Percentiles rank a stretch among this genome's conserved stretches.
These are phyloP conservation scores for Yamadazyma triangularis DNA, from an alignment of 1,139 yeast species.

Conservation along the genomic window DNA sequence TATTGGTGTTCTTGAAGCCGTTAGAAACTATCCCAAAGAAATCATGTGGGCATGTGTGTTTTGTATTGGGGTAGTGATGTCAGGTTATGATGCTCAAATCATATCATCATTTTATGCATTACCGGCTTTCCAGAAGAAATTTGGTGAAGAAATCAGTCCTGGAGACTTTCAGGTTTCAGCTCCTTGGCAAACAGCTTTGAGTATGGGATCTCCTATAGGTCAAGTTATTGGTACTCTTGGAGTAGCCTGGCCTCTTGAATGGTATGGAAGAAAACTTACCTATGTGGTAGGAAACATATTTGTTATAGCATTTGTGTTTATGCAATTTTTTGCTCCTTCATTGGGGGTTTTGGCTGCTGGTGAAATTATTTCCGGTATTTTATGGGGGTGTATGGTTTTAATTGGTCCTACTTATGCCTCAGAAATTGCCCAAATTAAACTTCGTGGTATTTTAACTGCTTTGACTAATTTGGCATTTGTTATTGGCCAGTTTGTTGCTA, in stretches of 20 bases:
- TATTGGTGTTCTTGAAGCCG: no score
- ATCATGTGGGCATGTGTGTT: no score
- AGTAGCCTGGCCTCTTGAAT: slow-evolving; percentile 3
- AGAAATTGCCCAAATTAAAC: slow-evolving; percentile 14
- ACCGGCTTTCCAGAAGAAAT: slow-evolving; percentile 33
- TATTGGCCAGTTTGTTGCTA: slow-evolving; percentile 20
- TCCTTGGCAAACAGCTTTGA: slow-evolving; percentile 40
- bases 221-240: slow-evolving; percentile 35
- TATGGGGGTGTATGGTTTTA: no score
- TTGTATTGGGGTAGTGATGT: no score
- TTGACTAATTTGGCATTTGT: slow-evolving; percentile 19
- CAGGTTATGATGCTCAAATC: slow-evolving; percentile 42
- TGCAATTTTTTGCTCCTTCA: slow-evolving; percentile 13
- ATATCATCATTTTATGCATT: slow-evolving; percentile 37
- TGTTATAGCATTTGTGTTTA: slow-evolving; percentile 9
- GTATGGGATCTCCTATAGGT: slow-evolving; percentile 31
- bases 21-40: no score
- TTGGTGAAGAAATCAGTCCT: slow-evolving; percentile 28
- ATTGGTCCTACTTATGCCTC: slow-evolving; percentile 16
- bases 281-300: not conserved
- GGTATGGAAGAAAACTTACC: slow-evolving; percentile 3
- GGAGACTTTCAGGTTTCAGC: slow-evolving; percentile 33
- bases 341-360: slow-evolving; percentile 14
- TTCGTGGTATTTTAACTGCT: slow-evolving; percentile 17
- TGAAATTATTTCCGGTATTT: slow-evolving; percentile 15